phyloP scores from a whole-genome alignment of 441 rosid species.

The Euphorbia schlechtendalii region DNA sequence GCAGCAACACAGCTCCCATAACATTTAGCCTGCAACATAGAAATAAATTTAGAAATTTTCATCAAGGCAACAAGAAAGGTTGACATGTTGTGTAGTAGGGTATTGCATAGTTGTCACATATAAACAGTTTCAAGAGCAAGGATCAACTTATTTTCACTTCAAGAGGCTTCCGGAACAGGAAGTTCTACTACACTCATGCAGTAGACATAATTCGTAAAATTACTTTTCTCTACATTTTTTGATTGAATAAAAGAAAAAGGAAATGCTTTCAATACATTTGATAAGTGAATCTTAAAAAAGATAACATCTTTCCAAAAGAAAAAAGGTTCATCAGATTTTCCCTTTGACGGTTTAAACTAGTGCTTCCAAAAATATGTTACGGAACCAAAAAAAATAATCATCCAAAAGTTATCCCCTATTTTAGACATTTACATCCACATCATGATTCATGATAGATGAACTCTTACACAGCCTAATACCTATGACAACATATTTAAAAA shows the following conservation, averaged over 20 bases:
- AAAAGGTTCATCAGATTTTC: not conserved
- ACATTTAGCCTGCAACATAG: conserved; percentile 55
- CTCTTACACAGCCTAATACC: not conserved
- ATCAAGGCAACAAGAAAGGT: conserved; percentile 13
- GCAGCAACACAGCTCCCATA: conserved; percentile 83
- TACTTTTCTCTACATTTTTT: not conserved
- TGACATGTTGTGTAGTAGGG: not conserved
- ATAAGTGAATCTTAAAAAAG: not conserved
- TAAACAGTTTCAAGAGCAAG: not conserved
- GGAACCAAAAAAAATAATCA: not conserved
- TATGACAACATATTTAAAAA: not conserved
- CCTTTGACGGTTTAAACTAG: too few species aligned
- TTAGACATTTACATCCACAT: not conserved
- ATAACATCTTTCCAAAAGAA: not conserved
- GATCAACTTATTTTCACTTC: not conserved
- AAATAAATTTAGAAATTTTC: conserved; percentile 8
- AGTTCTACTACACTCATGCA: not conserved
- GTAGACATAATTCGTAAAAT: not conserved
- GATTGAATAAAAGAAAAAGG: not conserved
- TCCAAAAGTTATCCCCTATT: not conserved
- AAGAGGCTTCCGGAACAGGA: not conserved
- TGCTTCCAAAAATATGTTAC: not conserved
- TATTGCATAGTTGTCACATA: not conserved
- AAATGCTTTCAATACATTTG: not conserved
- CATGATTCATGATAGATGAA: not conserved